phyloP scores from a whole-genome alignment of 2,329 filamentous ascomycete species.

The Peltaster fructicola region DNA sequence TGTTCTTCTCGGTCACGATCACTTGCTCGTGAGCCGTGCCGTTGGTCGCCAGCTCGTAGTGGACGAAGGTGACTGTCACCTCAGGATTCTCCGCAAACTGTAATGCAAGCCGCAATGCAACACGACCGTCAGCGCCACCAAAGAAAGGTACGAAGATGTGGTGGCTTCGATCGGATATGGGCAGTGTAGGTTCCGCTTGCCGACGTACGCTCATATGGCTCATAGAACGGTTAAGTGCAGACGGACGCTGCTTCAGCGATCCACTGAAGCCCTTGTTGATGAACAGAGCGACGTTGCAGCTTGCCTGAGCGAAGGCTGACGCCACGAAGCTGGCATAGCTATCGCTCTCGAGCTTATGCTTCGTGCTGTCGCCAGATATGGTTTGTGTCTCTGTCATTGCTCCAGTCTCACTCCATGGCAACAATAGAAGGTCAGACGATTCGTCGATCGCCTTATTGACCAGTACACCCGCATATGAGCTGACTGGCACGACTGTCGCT shows the following conservation, averaged over 20 bases:
- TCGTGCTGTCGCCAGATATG: slow-evolving; percentile 33
- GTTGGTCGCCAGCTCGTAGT: slow-evolving; percentile 30
- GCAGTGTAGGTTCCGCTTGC: slow-evolving; percentile 34
- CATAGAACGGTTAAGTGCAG: slow-evolving; percentile 28
- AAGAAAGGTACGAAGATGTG: slow-evolving; percentile 80
- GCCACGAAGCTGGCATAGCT: slow-evolving; percentile 60
- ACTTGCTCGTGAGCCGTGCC: slow-evolving; percentile 3
- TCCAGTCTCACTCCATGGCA: slow-evolving; percentile 81
- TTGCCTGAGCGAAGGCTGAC: slow-evolving; percentile 42
- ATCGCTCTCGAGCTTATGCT: slow-evolving; percentile 41
- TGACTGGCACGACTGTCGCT: slow-evolving; percentile 61
- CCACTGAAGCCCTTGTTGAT: slow-evolving; percentile 55
- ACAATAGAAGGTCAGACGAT: slow-evolving; percentile 51
- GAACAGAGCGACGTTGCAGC: slow-evolving; percentile 58
- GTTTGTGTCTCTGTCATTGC: slow-evolving; percentile 48
- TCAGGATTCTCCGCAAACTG: slow-evolving; percentile 67
- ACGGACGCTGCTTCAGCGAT: slow-evolving; percentile 16
- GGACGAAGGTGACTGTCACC: slow-evolving; percentile 60
- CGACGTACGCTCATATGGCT: slow-evolving; percentile 44
- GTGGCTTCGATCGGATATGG: slow-evolving; percentile 51
- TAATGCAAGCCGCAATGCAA: slow-evolving; percentile 62
- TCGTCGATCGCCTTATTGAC: slow-evolving; percentile 37
- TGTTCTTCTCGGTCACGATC: slow-evolving; percentile 4
- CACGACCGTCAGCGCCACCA: slow-evolving; percentile 64
- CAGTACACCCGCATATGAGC: slow-evolving; percentile 63